Evolutionary conservation across 257 asterid species (phyloP).

Genomic region (Capsicum rhomboideum): DNA sequence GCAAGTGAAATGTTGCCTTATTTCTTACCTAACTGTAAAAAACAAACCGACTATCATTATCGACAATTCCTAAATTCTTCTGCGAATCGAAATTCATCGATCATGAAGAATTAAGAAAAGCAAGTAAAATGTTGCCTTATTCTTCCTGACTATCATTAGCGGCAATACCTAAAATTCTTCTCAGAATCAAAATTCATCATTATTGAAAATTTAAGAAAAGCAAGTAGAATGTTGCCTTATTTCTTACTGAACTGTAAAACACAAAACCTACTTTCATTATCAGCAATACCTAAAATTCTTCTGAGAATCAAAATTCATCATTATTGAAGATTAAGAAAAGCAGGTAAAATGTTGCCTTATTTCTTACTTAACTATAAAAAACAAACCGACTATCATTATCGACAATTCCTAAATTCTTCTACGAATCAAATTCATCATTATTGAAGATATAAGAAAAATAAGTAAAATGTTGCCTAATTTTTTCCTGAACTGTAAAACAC

Average conservation of each 20-base stretch:
- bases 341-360: too few relatives aligned
- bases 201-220: not conserved
- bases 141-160: not conserved
- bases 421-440: too few relatives aligned
- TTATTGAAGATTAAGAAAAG: not conserved
- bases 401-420: not conserved
- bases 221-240: not conserved
- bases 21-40: not conserved
- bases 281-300: not conserved
- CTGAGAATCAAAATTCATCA: not conserved
- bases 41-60: not conserved
- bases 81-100: not conserved
- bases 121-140: not conserved
- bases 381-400: too few relatives aligned
- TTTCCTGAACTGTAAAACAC: not conserved
- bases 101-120: not conserved
- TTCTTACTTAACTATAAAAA: not conserved
- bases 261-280: not conserved
- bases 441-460: not conserved
- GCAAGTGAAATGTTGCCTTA: not conserved
- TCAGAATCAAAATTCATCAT: not conserved
- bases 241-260: not conserved
- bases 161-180: not conserved
- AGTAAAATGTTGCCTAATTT: not conserved
- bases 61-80: not conserved